These are phyloP conservation scores for Botrytis galanthina DNA, from an alignment of 2,329 filamentous ascomycete species.

Conservation along the genomic window DNA sequence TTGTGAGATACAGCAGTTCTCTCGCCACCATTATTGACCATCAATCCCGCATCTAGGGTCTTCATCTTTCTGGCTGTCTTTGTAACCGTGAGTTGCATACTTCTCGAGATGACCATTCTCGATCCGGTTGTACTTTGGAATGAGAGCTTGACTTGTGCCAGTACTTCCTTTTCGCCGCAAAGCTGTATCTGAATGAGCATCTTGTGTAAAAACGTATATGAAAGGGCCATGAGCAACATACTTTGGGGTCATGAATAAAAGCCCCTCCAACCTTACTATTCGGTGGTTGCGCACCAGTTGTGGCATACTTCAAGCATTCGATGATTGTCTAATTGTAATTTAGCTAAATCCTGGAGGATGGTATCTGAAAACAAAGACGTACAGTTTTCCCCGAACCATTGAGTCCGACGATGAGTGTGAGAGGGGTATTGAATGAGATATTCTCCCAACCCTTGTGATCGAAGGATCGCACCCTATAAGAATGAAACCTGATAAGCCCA, in stretches of 20 bases:
- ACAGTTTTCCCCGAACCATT: conserved; percentile 96
- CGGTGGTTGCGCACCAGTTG: conserved; percentile 87
- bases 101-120: conserved; percentile 80
- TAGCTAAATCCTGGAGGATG: background rate
- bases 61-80: conserved; percentile 69
- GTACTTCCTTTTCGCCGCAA: conserved; percentile 79
- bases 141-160: conserved; percentile 86
- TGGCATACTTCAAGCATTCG: conserved; percentile 97
- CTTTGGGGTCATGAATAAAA: conserved; percentile 96
- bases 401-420: conserved; percentile 94
- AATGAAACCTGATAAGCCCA: background rate
- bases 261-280: conserved; percentile 84
- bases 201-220: conserved; percentile 12
- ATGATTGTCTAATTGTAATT: conserved; percentile 72
- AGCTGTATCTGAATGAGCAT: conserved; percentile 48
- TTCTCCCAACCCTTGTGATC: conserved; percentile 70
- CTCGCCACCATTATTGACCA: conserved; percentile 77
- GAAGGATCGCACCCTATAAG: conserved; percentile 74
- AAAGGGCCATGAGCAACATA: conserved; percentile 36
- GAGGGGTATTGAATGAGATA: conserved; percentile 83
- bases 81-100: conserved; percentile 81
- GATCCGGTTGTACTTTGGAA: conserved; percentile 78
- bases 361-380: conserved; percentile 26
- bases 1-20: conserved; percentile 74
- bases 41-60: conserved; percentile 76